A percentile compares a stretch with the other conserved stretches of the same genome.
These are phyloP conservation scores for Tricholoma hemisulphureum DNA, from an alignment of 768 basidiomycete species.

Conservation along the genomic window DNA sequence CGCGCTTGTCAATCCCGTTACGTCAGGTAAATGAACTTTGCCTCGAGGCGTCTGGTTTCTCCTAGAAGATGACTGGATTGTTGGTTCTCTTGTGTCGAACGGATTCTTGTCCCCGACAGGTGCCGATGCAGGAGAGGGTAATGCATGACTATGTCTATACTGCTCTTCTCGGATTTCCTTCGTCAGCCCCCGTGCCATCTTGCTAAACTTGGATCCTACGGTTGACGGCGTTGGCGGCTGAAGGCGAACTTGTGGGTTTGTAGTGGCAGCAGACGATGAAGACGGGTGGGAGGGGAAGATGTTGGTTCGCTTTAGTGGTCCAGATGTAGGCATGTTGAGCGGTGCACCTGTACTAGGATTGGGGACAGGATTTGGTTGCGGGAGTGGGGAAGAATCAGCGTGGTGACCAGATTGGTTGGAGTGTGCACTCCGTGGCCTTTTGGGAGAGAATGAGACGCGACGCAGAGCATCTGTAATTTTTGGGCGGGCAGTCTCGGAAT, in stretches of 20 bases:
- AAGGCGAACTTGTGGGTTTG: conserved; percentile 50
- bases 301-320: conserved; percentile 29
- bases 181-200: conserved; percentile 53
- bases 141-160: conserved; percentile 5
- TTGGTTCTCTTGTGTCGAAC: conserved; percentile 32
- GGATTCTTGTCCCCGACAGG: conserved; percentile 34
- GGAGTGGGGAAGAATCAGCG: conserved; percentile 22
- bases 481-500: conserved; percentile 54
- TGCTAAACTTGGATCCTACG: conserved; percentile 56
- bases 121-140: conserved; percentile 7
- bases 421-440: conserved; percentile 59
- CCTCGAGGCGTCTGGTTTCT: conserved; percentile 28
- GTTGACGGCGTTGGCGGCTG: conserved; percentile 63
- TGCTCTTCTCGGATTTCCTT: conserved; percentile 47
- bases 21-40: conserved; percentile 69
- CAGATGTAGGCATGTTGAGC: conserved; percentile 30
- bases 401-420: conserved; percentile 13
- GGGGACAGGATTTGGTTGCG: conserved; percentile 14
- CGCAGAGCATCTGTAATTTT: conserved; percentile 71
- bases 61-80: conserved; percentile 18
- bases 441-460: conserved; percentile 71
- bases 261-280: conserved; percentile 13
- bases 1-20: conserved; percentile 80
- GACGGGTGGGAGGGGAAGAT: conserved; percentile 24
- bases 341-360: not conserved